phyloP scores from a whole-genome alignment of 108 stramenopile genomes.

The Craspedostauros australis region DNA sequence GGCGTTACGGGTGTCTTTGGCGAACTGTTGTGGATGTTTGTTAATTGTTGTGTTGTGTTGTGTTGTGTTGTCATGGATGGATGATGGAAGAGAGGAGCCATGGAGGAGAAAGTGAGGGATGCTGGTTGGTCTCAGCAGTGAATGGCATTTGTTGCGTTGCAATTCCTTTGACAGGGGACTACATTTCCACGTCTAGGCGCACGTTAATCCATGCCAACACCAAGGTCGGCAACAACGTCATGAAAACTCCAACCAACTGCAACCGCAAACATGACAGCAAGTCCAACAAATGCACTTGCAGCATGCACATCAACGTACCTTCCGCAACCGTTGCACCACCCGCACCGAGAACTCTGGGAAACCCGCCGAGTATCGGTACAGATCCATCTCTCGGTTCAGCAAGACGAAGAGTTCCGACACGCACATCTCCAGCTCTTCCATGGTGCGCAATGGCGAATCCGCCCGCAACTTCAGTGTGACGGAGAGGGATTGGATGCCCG shows the following conservation, averaged over 20 bases:
- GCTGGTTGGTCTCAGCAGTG: too few relatives aligned
- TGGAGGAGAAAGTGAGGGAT: slow-evolving; percentile 6
- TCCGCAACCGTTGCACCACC: slow-evolving; percentile 61
- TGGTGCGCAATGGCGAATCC: slow-evolving; percentile 68
- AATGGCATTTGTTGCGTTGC: too few relatives aligned
- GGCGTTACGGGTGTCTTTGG: slow-evolving; percentile 64
- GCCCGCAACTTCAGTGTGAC: slow-evolving; percentile 27
- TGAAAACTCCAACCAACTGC: too few relatives aligned
- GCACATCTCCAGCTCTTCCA: slow-evolving; percentile 73
- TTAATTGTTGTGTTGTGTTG: background rate
- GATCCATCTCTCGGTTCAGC: slow-evolving; percentile 76
- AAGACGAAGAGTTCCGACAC: slow-evolving; percentile 70
- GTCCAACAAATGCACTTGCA: too few relatives aligned
- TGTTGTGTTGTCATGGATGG: too few relatives aligned
- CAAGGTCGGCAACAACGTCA: too few relatives aligned
- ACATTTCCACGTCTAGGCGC: too few relatives aligned
- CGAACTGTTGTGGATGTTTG: slow-evolving; percentile 32
- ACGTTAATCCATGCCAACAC: too few relatives aligned
- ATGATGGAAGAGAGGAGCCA: background rate
- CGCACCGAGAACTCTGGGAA: slow-evolving; percentile 80
- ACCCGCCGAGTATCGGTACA: slow-evolving; percentile 82
- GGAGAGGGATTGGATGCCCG: slow-evolving; percentile 21
- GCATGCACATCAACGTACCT: slow-evolving; percentile 37
- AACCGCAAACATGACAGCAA: too few relatives aligned
- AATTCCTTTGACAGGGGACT: too few relatives aligned